phyloP scores from a whole-genome alignment of 768 basidiomycete genomes.

The Xerocomellus amylosporus region DNA sequence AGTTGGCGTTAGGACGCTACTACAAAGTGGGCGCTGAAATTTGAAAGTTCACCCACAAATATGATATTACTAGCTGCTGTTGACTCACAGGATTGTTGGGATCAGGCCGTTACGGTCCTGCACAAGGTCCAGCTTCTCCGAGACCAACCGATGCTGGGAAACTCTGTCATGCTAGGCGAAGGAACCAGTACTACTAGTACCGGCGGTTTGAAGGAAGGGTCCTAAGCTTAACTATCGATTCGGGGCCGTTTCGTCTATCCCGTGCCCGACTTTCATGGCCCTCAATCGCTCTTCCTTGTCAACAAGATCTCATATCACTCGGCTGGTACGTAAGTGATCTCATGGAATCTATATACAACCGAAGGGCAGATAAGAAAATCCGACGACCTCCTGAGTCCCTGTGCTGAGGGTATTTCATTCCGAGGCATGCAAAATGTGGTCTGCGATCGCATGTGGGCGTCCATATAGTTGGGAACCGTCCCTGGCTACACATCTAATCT shows the following conservation, averaged over 20 bases:
- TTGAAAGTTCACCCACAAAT: not conserved
- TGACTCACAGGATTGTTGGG: constrained; percentile 2
- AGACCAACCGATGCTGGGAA: constrained; percentile 12
- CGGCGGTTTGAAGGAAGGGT: not conserved
- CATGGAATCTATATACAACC: not conserved
- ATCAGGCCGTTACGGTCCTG: constrained; percentile 1
- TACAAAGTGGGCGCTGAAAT: not conserved
- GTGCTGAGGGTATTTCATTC: not conserved
- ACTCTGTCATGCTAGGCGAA: not conserved
- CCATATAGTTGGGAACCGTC: too few relatives aligned
- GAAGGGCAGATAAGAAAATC: not conserved
- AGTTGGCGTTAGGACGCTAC: constrained; percentile 9
- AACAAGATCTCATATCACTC: not conserved
- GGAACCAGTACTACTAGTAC: not conserved
- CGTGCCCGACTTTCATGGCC: not conserved
- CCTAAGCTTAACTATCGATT: not conserved
- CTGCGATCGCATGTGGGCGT: too few relatives aligned
- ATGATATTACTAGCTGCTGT: not conserved
- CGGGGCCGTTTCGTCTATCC: not conserved
- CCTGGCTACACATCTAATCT: too few relatives aligned
- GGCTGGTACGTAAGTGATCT: not conserved
- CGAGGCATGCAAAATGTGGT: too few relatives aligned
- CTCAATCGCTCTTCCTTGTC: not conserved
- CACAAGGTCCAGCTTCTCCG: constrained; percentile 1
- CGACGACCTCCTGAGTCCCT: not conserved